phyloP scores from a whole-genome alignment of 768 basidiomycete genomes.

The Tulasnella sp. region DNA sequence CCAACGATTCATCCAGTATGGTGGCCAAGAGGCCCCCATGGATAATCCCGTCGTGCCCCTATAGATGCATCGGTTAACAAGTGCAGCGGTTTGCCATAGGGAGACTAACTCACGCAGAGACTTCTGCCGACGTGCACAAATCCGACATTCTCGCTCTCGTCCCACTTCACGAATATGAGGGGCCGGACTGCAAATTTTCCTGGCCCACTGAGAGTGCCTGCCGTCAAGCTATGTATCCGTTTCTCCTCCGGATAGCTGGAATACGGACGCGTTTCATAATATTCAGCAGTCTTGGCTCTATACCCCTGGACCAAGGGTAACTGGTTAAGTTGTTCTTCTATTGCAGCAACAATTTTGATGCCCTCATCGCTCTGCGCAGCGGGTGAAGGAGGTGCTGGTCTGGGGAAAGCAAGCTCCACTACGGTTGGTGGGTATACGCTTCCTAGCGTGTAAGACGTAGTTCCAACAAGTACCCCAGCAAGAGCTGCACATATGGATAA shows the following conservation, averaged over 20 bases:
- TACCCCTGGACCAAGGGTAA: slow-evolving; percentile 47
- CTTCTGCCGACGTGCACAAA: slow-evolving; percentile 76
- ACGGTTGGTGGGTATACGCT: slow-evolving; percentile 58
- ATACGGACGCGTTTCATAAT: slow-evolving; percentile 67
- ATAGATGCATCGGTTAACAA: not conserved
- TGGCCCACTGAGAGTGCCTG: slow-evolving; percentile 76
- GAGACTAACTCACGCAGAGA: slow-evolving; percentile 44
- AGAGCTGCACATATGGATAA: not conserved
- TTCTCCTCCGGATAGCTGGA: slow-evolving; percentile 52
- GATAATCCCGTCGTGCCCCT: slow-evolving; percentile 77
- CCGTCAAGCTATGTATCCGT: slow-evolving; percentile 70
- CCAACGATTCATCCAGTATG: slow-evolving; percentile 72
- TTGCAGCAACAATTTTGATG: slow-evolving; percentile 38
- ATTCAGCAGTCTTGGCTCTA: slow-evolving; percentile 29
- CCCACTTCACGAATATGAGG: slow-evolving; percentile 55
- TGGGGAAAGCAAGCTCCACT: slow-evolving; percentile 58
- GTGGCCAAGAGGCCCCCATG: slow-evolving; percentile 91
- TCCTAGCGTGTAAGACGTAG: slow-evolving; percentile 39
- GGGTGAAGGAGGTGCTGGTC: slow-evolving; percentile 60
- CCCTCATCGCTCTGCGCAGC: slow-evolving; percentile 47
- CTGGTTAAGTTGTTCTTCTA: slow-evolving; percentile 58
- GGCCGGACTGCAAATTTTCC: slow-evolving; percentile 74
- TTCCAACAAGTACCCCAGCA: slow-evolving; percentile 10
- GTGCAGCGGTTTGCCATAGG: not conserved
- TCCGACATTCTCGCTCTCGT: slow-evolving; percentile 60